These are phyloP conservation scores for Neocallimastix lanati DNA, from an alignment of 192 early-diverging fungal genomes.

Conservation along the genomic window DNA sequence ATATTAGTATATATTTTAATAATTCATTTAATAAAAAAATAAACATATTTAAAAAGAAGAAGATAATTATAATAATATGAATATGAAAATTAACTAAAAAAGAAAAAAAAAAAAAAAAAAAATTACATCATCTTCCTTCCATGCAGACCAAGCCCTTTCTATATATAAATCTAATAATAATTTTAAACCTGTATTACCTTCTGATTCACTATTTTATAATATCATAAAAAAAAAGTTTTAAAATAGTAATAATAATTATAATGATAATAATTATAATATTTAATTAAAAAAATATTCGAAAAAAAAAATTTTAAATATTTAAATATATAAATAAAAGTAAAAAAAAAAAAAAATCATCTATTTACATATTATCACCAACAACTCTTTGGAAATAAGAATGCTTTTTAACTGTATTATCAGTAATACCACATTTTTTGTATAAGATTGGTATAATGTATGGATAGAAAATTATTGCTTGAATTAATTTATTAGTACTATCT, in stretches of 20 bases:
- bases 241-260: too few species aligned
- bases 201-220: neutral
- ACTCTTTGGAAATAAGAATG: neutral
- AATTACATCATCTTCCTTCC: slow-evolving; percentile 60
- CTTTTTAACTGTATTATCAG: neutral
- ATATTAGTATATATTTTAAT: too few species aligned
- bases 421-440: neutral
- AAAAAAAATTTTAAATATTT: too few species aligned
- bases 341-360: too few species aligned
- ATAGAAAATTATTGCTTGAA: neutral
- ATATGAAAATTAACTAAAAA: too few species aligned
- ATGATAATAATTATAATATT: too few species aligned
- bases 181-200: slow-evolving; percentile 16
- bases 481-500: neutral
- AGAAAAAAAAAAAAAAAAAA: neutral
- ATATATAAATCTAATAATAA: slow-evolving; percentile 52
- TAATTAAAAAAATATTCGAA: too few species aligned
- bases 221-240: too few species aligned
- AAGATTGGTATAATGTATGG: neutral
- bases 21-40: too few species aligned
- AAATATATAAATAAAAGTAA: too few species aligned
- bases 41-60: too few species aligned
- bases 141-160: slow-evolving; percentile 52
- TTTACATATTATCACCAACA: neutral
- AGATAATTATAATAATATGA: too few species aligned